A percentile compares a stretch with the other conserved stretches of the same genome.
phyloP scores from a whole-genome alignment of 2,329 filamentous ascomycete genomes.

The Stemphylium beticola region DNA sequence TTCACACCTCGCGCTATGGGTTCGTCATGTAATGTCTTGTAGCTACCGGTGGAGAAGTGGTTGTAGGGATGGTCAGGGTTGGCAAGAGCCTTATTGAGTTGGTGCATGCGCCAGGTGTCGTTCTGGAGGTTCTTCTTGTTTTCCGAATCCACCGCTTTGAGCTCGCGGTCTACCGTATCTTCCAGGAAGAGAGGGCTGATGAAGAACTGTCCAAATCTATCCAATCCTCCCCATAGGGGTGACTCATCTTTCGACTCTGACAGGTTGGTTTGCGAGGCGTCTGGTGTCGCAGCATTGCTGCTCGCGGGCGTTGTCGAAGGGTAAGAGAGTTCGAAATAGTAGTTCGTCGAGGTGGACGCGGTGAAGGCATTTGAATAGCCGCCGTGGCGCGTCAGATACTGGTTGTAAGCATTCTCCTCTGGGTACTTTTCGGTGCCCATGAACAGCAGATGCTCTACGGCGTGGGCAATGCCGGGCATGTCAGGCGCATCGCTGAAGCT shows the following conservation, averaged over 20 bases:
- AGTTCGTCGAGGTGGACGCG: constrained; percentile 91
- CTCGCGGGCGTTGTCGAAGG: constrained; percentile 65
- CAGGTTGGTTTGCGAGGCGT: constrained; percentile 46
- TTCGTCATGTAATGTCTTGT: constrained; percentile 81
- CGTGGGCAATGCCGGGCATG: constrained; percentile 94
- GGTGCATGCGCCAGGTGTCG: constrained; percentile 85
- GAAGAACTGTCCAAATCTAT: constrained; percentile 94
- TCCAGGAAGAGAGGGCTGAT: constrained; percentile 84
- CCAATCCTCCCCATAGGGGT: constrained; percentile 81
- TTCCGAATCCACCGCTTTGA: constrained; percentile 89
- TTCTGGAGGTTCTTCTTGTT: constrained; percentile 98
- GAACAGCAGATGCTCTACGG: constrained; percentile 94
- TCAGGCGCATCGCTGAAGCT: constrained; percentile 91
- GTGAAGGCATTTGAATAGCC: constrained; percentile 96
- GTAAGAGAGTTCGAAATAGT: constrained; percentile 93
- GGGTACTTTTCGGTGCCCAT: constrained; percentile 99
- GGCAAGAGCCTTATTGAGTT: constrained; percentile 86
- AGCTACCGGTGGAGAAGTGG: constrained; percentile 90
- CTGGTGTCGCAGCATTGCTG: constrained; percentile 53
- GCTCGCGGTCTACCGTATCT: constrained; percentile 83
- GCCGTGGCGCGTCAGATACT: constrained; percentile 88
- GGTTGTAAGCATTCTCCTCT: constrained; percentile 77
- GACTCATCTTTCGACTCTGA: constrained; percentile 52
- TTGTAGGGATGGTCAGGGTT: constrained; percentile 88
- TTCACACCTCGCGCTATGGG: constrained; percentile 81